phyloP scores from a whole-genome alignment of 352 stramenopile species.

The Stephanocyclus meneghinianus region DNA sequence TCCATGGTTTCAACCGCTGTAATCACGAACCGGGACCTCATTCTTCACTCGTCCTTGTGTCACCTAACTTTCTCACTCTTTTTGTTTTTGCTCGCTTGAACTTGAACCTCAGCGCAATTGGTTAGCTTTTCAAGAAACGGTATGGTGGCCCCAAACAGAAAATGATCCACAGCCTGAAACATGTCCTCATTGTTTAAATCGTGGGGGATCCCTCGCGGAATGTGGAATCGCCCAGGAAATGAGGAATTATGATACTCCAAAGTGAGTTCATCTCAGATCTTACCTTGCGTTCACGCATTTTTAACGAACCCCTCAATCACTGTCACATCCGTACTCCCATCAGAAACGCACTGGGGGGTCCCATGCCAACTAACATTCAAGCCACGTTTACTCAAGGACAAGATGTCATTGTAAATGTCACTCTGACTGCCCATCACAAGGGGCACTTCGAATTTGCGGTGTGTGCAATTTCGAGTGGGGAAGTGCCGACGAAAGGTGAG shows the following conservation, averaged over 20 bases:
- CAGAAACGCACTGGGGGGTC: conserved; percentile 37
- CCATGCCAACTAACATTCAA: conserved; percentile 31
- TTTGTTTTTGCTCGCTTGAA: neutral
- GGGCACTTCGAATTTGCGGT: conserved; percentile 46
- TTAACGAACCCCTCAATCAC: neutral
- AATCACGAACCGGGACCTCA: neutral
- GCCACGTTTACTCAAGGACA: conserved; percentile 41
- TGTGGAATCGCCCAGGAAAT: conserved; percentile 33
- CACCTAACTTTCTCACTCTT: neutral
- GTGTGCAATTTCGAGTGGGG: conserved; percentile 28
- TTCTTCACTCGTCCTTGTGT: neutral
- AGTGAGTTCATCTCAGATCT: conserved; percentile 4
- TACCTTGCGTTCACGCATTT: neutral
- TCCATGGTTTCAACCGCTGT: neutral
- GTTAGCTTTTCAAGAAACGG: conserved; percentile 44
- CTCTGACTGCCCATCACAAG: conserved; percentile 47
- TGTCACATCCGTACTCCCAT: neutral
- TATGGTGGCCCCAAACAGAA: conserved; percentile 48
- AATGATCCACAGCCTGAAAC: conserved; percentile 46
- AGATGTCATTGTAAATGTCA: conserved; percentile 33
- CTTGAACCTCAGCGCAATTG: conserved; percentile 26
- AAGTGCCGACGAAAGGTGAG: conserved; percentile 24
- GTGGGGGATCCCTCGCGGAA: conserved; percentile 25
- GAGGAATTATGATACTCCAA: conserved; percentile 46
- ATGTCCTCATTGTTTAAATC: conserved; percentile 55